Base-by-base conservation (phyloP, 176 grass and related monocot genomes). In the Carex kokanica region DNA sequence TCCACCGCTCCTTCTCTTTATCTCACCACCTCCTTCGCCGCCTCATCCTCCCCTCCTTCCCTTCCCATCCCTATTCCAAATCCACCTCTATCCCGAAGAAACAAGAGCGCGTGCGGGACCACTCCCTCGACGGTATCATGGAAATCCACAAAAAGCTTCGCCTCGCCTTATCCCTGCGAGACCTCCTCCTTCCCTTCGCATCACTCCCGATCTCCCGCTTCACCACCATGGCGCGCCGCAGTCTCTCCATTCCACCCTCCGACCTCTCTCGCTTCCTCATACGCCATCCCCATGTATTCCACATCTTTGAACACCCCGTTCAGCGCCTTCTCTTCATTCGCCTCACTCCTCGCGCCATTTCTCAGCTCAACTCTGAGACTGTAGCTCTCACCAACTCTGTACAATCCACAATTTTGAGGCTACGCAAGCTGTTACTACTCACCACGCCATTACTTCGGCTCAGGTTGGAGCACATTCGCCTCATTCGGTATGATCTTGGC, bases 231-330 rank as follows among this genome's bases (percentile, higher is more conserved):
- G 29, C 90, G n/a, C 95, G 92, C 49, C 92, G 92, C 66, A 49
- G 89, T 62, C 90, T 93, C 60, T 62, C 89, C 78, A 84, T 98
- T 14, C 40, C 54, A 38, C 86, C 91, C 11, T 53, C 89, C 47
- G 92, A 93, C 10, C 86, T 87, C 36, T 88, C 88, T 32, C 74
- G 87, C 10, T 99, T 92, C 86, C 88, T 99, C 77, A 84, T 93
- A 63, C 88, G 91, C 81, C 92, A 98, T 79, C 92, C 92, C 73
- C 86, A 91, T 89, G 86, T 88, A 25, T 98, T 98, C 87, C 96
- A 95, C 75, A 86, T 98, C 74, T 98, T 98, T 68, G 89, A 91
- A 62, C 95, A 98, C 70, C 95, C 95, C 32, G 89, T 95, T 32
- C 92, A 88, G 74, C 95, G 92, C 87, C 56, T 91, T 63, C 90